Percentiles rank a stretch among this genome's conserved stretches.
Conservation (phyloP, 2,329 filamentous ascomycete species). For the Trichoderma koningiopsis region DNA sequence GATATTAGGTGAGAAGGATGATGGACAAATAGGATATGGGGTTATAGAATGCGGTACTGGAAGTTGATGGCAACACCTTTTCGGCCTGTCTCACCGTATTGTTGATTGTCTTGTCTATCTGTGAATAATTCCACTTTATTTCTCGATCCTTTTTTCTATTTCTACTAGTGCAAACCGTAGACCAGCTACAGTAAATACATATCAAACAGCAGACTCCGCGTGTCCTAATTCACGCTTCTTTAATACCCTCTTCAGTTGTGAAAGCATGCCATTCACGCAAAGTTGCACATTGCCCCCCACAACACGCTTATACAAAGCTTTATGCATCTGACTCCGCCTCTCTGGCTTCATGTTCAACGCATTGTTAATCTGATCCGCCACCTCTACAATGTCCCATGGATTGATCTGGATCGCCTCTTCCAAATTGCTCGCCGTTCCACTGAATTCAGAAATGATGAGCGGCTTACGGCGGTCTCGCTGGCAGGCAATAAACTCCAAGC, state of each 20-base stretch:
- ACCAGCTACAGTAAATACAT: background rate
- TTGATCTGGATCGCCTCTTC: conserved; percentile 90
- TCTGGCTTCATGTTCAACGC: conserved; percentile 74
- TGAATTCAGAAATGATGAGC: conserved; percentile 95
- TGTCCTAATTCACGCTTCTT: conserved; percentile 35
- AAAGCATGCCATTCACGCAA: conserved; percentile 11
- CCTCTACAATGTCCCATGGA: conserved; percentile 84
- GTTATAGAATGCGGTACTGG: too few relatives aligned
- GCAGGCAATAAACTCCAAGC: conserved; percentile 88
- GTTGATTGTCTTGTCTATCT: background rate
- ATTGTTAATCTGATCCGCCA: conserved; percentile 78
- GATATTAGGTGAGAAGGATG: too few relatives aligned
- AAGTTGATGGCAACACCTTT: background rate
- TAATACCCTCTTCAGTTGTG: background rate
- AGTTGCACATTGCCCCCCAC: background rate
- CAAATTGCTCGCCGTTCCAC: conserved; percentile 84
- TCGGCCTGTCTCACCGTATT: background rate
- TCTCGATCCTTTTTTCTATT: background rate
- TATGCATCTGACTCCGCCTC: conserved; percentile 67
- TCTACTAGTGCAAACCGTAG: background rate
- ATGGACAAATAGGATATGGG: too few relatives aligned
- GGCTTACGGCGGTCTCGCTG: conserved; percentile 85
- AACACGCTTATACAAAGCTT: conserved; percentile 41
- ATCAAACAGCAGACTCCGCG: background rate
- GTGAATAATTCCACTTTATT: background rate